phyloP scores from a whole-genome alignment of 352 stramenopile species.

The Globisporangium cystogenes region DNA sequence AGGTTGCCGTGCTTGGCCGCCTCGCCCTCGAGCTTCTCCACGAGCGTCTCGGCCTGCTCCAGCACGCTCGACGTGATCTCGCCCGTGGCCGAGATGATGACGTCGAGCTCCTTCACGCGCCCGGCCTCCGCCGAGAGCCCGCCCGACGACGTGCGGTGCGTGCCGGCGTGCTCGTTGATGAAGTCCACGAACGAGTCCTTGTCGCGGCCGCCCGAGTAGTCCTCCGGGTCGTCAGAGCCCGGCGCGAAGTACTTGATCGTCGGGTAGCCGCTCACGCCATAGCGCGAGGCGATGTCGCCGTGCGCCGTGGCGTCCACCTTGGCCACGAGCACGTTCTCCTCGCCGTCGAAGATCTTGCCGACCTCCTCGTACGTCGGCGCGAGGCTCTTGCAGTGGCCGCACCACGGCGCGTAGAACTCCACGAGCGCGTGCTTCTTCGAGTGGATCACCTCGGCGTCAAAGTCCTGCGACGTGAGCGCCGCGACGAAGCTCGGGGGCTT shows the following conservation, averaged over 20 bases:
- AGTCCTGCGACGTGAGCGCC: constrained; percentile 56
- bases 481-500: constrained; percentile 64
- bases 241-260: constrained; percentile 91
- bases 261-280: constrained; percentile 88
- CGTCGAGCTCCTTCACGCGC: constrained; percentile 77
- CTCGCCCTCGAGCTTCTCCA: constrained; percentile 63
- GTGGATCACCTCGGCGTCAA: constrained; percentile 76
- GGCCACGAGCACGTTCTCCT: constrained; percentile 77
- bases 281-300: constrained; percentile 52
- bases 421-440: constrained; percentile 87
- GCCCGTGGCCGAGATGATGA: constrained; percentile 69
- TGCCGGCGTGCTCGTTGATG: constrained; percentile 89
- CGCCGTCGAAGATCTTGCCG: constrained; percentile 61
- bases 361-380: constrained; percentile 83
- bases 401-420: constrained; percentile 85
- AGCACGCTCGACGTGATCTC: constrained; percentile 64
- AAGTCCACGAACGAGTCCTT: constrained; percentile 87
- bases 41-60: constrained; percentile 64
- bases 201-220: constrained; percentile 83
- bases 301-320: constrained; percentile 81
- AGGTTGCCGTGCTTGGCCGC: constrained; percentile 74
- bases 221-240: constrained; percentile 70
- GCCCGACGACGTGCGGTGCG: constrained; percentile 71
- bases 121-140: constrained; percentile 69
- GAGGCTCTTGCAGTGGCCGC: constrained; percentile 53